Percentiles rank a stretch among this genome's conserved stretches.
These are phyloP conservation scores for Solanum pinnatisectum DNA, from an alignment of 257 asterid genomes.

Conservation along the genomic window DNA sequence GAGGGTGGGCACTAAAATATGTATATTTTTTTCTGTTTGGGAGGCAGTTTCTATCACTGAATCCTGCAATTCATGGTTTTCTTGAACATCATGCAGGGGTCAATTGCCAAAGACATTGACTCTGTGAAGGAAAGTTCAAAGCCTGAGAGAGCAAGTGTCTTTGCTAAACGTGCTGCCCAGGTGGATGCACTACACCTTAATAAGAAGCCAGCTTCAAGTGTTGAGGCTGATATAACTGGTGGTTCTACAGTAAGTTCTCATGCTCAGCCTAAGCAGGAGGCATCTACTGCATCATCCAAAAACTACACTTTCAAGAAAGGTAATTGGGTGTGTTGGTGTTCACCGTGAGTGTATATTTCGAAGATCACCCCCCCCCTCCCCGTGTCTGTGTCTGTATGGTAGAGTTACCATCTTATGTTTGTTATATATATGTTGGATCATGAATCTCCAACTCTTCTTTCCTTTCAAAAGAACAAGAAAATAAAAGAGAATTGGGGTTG, in stretches of 20 bases:
- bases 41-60: background rate
- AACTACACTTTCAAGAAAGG: slow-evolving; percentile 63
- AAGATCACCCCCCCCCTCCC: background rate
- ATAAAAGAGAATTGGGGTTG: background rate
- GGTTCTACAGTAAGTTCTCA: slow-evolving; percentile 44
- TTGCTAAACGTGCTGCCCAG: slow-evolving; percentile 52
- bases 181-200: slow-evolving; percentile 33
- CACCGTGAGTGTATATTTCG: background rate
- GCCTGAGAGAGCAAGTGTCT: slow-evolving; percentile 56
- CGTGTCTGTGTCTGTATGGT: background rate
- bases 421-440: background rate
- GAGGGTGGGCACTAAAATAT: background rate
- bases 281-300: slow-evolving; percentile 70
- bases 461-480: background rate
- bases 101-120: slow-evolving; percentile 50
- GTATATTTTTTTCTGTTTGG: background rate
- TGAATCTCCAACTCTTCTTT: background rate
- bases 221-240: slow-evolving; percentile 64
- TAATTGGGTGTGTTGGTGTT: slow-evolving; percentile 4
- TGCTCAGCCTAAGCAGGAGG: slow-evolving; percentile 75
- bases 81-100: slow-evolving; percentile 38
- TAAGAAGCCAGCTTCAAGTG: slow-evolving; percentile 68
- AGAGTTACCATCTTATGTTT: background rate
- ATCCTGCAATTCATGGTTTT: background rate
- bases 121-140: slow-evolving; percentile 49